Evolutionary conservation across 2,329 filamentous ascomycete genomes (phyloP).

Genomic region (Dactylellina drechsleri): DNA sequence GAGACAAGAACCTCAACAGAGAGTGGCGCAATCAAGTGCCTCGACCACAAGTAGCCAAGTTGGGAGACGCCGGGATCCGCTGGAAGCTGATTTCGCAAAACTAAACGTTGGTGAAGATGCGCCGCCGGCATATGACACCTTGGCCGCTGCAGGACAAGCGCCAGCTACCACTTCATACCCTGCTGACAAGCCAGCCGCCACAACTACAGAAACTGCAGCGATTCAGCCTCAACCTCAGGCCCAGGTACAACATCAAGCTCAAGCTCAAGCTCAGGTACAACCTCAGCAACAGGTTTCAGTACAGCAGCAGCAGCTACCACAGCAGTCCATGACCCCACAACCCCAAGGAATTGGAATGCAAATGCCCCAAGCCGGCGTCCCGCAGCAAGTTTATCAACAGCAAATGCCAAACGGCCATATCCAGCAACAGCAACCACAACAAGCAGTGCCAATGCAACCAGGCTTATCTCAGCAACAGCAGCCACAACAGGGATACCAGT

Average conservation of each 20-base stretch:
- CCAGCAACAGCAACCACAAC: slow-evolving; percentile 45
- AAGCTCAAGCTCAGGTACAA: slow-evolving; percentile 6
- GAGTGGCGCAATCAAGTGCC: slow-evolving; percentile 7
- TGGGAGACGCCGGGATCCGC: slow-evolving; percentile 34
- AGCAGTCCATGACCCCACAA: slow-evolving; percentile 51
- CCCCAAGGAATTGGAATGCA: slow-evolving; percentile 38
- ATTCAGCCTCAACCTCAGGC: slow-evolving; percentile 50
- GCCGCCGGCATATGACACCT: slow-evolving; percentile 92
- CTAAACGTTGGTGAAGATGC: slow-evolving; percentile 75
- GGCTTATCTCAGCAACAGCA: slow-evolving; percentile 66
- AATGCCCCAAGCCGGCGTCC: slow-evolving; percentile 55
- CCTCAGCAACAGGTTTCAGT: slow-evolving; percentile 27
- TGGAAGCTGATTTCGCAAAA: slow-evolving; percentile 58
- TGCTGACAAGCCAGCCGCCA: slow-evolving; percentile 26
- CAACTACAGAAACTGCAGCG: slow-evolving; percentile 26
- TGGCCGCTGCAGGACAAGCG: slow-evolving; percentile 61
- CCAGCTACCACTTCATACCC: slow-evolving; percentile 47
- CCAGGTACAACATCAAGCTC: slow-evolving; percentile 23
- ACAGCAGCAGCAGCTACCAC: slow-evolving; percentile 31
- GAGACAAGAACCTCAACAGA: slow-evolving; percentile 66
- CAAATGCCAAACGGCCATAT: slow-evolving; percentile 61
- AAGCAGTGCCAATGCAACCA: slow-evolving; percentile 63
- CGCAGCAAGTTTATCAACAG: slow-evolving; percentile 52
- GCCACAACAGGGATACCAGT: slow-evolving; percentile 64
- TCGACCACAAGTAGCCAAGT: slow-evolving; percentile 4